Evolutionary conservation across 176 grass and related monocot genomes (phyloP).

Genomic region (Lolium multiflorum): DNA sequence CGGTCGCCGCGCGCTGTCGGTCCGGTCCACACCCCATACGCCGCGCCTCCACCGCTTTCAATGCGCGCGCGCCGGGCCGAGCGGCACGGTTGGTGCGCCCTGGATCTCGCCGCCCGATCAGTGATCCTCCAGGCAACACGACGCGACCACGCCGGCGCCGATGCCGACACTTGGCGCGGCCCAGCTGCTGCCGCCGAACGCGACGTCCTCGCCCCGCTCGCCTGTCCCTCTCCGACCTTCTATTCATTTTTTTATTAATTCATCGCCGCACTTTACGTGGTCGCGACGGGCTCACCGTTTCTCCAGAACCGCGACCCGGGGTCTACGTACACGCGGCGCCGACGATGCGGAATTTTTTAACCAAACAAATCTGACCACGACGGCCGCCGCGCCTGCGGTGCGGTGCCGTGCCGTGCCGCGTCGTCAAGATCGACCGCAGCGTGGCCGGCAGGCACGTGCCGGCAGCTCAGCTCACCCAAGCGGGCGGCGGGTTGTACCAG

Average conservation of each 20-base stretch:
- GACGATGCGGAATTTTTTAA: constrained; percentile 34
- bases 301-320: not conserved
- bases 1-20: constrained; percentile 37
- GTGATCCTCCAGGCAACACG: not conserved
- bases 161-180: constrained; percentile 45
- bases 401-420: not conserved
- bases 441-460: constrained; percentile 35
- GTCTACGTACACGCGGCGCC: constrained; percentile 36
- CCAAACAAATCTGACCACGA: not conserved
- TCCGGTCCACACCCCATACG: constrained; percentile 41
- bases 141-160: not conserved
- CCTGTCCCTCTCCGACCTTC: constrained; percentile 13
- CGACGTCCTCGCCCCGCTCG: constrained; percentile 21
- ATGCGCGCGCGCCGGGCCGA: not conserved
- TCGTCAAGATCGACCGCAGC: constrained; percentile 4
- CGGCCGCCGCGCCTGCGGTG: not conserved
- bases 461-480: constrained; percentile 41
- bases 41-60: constrained; percentile 42
- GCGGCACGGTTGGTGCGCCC: constrained; percentile 32
- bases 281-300: constrained; percentile 47
- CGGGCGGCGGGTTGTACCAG: constrained; percentile 31
- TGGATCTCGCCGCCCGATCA: constrained; percentile 6
- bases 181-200: constrained; percentile 26
- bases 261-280: constrained; percentile 56
- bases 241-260: not conserved